Evolutionary conservation across 257 asterid species (phyloP).

Genomic region (Rehmannia glutinosa): DNA sequence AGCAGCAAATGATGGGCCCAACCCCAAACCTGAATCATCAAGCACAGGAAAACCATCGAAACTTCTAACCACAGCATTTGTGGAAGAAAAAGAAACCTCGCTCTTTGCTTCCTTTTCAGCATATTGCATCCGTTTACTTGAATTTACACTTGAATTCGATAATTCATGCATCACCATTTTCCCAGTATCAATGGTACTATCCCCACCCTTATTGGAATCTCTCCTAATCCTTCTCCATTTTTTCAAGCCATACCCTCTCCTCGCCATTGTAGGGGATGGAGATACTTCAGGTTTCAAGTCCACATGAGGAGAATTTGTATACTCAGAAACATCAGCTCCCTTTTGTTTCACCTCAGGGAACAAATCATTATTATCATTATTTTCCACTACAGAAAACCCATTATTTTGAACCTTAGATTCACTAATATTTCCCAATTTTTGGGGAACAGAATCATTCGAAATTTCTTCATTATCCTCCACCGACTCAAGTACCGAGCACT

Average conservation of each 20-base stretch:
- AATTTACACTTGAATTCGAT: slow-evolving; percentile 18
- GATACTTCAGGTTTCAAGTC: slow-evolving; percentile 10
- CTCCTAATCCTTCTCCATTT: slow-evolving; percentile 84
- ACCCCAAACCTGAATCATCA: slow-evolving; percentile 31
- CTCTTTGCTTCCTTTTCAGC: slow-evolving; percentile 40
- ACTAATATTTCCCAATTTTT: slow-evolving; percentile 19
- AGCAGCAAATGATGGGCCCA: slow-evolving; percentile 28
- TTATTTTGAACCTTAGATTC: slow-evolving; percentile 30
- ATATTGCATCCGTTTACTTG: slow-evolving; percentile 36
- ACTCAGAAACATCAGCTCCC: slow-evolving; percentile 14
- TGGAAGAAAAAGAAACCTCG: slow-evolving; percentile 67
- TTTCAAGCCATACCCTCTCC: slow-evolving; percentile 60
- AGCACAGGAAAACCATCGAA: slow-evolving; percentile 31
- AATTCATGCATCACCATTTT: slow-evolving; percentile 31
- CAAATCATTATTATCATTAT: slow-evolving; percentile 17
- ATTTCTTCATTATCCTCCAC: slow-evolving; percentile 45
- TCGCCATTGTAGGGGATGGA: slow-evolving; percentile 8
- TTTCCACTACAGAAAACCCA: slow-evolving; percentile 26
- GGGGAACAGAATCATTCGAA: slow-evolving; percentile 12
- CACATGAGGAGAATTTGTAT: background rate
- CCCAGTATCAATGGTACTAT: slow-evolving; percentile 21
- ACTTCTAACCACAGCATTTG: slow-evolving; percentile 46
- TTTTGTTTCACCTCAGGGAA: slow-evolving; percentile 20
- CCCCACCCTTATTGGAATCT: slow-evolving; percentile 39
- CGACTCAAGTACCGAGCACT: slow-evolving; percentile 37